Evolutionary conservation across 2,329 filamentous ascomycete genomes (phyloP), one percentile per base, ranked within the genome.

Genomic region (Talaromyces albobiverticillius): DNA sequence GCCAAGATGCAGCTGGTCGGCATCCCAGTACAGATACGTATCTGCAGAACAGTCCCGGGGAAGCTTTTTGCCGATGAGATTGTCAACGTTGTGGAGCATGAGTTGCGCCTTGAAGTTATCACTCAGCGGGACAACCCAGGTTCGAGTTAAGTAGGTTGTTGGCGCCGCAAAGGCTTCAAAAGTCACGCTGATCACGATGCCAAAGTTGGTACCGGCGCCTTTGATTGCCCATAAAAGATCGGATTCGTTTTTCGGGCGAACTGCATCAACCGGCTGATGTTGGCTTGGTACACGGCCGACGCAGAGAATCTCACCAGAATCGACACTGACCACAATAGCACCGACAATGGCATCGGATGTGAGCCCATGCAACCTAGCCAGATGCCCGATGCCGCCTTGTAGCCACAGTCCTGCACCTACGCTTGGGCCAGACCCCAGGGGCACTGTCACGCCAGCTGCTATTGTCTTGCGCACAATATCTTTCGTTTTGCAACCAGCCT

Each of bases 381-480:
- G 69, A 59, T 85, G 82, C 2, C 83, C 83, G 46, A 87, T 83
- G 50, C 84, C 83, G 38, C 84, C 84, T 71, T 87, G 83, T 45
- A 87, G 71, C 82, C 82, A 86, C 13, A 83, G 60, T 0, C 84
- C 84, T 0, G 81, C 78, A 2, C 84, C 84, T 23, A 87, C 82
- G 59, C 82, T 86, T 58, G 84, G 84, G 5, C 84, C 80, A 23
- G 81, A 64, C 2, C 84, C 84, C 3, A 87, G 64, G 0, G 84
- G 83, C 2, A 87, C 77, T 53, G 79, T 81, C 51, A 86, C 1
- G 2, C 77, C 80, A 0, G 59, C 70, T 1, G 54, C 67, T 72
- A 79, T 78, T 34, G 79, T 61, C 49, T 73, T 70, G 18, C 62
- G 59, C 59, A 86, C 60, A 56, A 87, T 79, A 46, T 83, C 78